Conservation (phyloP, 2,329 filamentous ascomycete species). For the Chrysosporium queenslandicum region DNA sequence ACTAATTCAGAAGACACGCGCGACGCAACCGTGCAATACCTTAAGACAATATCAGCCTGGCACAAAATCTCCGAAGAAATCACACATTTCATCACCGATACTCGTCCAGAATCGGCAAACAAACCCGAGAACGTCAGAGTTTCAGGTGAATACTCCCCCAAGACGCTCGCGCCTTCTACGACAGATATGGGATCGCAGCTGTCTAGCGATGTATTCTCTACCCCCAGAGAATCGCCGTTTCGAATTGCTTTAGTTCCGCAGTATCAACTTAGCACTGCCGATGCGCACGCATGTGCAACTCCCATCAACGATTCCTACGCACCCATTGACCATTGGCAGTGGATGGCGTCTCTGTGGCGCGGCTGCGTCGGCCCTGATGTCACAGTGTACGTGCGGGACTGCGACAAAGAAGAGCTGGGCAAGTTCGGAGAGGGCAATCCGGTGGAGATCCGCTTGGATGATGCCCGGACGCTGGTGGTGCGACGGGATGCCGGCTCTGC, state of each 20-base stretch:
- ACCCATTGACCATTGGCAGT: slow-evolving; percentile 89
- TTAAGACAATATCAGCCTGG: slow-evolving; percentile 62
- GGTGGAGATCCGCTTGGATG: slow-evolving; percentile 48
- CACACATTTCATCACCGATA: slow-evolving; percentile 44
- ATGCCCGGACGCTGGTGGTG: slow-evolving; percentile 44
- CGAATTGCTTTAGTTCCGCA: slow-evolving; percentile 68
- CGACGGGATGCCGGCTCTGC: slow-evolving; percentile 32
- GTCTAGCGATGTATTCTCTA: slow-evolving; percentile 11
- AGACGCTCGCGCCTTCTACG: slow-evolving; percentile 27
- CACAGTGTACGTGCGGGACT: slow-evolving; percentile 38
- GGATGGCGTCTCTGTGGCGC: slow-evolving; percentile 90
- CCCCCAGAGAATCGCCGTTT: slow-evolving; percentile 26
- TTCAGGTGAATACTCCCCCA: slow-evolving; percentile 24
- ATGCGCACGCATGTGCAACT: slow-evolving; percentile 62
- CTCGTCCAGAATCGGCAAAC: slow-evolving; percentile 15
- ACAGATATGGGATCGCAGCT: background rate
- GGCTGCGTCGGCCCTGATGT: slow-evolving; percentile 70
- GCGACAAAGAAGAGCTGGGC: slow-evolving; percentile 33
- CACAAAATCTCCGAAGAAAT: slow-evolving; percentile 66
- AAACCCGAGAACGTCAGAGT: slow-evolving; percentile 19
- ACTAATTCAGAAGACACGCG: slow-evolving; percentile 28
- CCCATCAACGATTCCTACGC: slow-evolving; percentile 69
- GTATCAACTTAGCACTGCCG: slow-evolving; percentile 69
- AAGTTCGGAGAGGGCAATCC: slow-evolving; percentile 33
- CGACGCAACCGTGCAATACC: slow-evolving; percentile 48